Percentiles rank a stretch among this genome's conserved stretches.
Conservation (phyloP, 2,329 filamentous ascomycete genomes). For the Blastomyces emzantsi region DNA sequence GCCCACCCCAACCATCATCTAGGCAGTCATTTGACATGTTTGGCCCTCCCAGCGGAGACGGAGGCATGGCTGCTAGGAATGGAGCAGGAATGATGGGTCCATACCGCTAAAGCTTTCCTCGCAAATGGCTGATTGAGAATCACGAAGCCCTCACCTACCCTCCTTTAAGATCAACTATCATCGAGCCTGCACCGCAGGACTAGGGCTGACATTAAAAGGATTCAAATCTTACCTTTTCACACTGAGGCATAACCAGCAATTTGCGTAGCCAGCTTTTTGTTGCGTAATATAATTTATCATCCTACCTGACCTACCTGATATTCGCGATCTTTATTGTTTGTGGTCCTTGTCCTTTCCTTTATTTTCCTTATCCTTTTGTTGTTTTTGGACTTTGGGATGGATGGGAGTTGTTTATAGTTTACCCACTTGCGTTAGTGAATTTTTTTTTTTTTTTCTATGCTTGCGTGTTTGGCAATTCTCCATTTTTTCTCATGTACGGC, state of each 20-base stretch:
- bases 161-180: neutral
- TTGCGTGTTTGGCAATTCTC: neutral
- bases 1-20: constrained; percentile 30
- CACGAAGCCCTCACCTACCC: neutral
- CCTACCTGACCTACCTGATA: constrained; percentile 1
- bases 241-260: neutral
- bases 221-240: neutral
- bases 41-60: constrained; percentile 26
- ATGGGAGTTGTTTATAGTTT: neutral
- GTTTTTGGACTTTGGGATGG: constrained; percentile 1
- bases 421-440: neutral
- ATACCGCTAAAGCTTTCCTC: constrained; percentile 14
- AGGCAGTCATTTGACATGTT: constrained; percentile 39
- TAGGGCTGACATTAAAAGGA: neutral
- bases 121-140: neutral
- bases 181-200: neutral
- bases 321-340: neutral
- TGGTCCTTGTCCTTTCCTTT: neutral
- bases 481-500: neutral
- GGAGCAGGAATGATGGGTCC: constrained; percentile 18
- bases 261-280: neutral
- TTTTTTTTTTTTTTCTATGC: no score
- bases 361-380: neutral
- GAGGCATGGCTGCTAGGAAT: constrained; percentile 10
- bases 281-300: constrained; percentile 1